A percentile compares a stretch with the other conserved stretches of the same genome.
These are phyloP conservation scores for Colletotrichum agaves DNA, from an alignment of 2,329 filamentous ascomycete genomes.

Conservation along the genomic window DNA sequence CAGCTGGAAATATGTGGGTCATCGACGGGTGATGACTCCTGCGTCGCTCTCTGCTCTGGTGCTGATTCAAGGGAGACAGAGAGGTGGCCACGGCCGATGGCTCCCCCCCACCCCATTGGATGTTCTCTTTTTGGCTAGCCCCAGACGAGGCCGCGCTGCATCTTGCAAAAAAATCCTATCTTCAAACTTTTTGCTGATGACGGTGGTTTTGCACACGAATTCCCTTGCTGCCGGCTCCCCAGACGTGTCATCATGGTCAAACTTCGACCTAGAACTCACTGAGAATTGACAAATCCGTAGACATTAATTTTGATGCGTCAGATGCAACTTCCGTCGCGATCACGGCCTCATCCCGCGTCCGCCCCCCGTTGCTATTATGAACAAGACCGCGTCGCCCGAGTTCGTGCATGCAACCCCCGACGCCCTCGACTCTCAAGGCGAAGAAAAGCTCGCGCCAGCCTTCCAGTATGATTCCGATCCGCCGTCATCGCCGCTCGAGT, in stretches of 20 bases:
- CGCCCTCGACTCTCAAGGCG: slow-evolving; percentile 41
- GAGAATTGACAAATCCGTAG: slow-evolving; percentile 60
- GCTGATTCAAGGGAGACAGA: slow-evolving; percentile 13
- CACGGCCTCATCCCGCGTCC: slow-evolving; percentile 54
- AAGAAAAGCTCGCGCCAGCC: slow-evolving; percentile 37
- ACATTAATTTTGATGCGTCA: slow-evolving; percentile 65
- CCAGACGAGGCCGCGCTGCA: slow-evolving; percentile 35
- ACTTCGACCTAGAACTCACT: slow-evolving; percentile 58
- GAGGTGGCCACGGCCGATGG: background rate
- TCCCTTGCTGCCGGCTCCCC: slow-evolving; percentile 57
- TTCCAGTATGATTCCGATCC: slow-evolving; percentile 27
- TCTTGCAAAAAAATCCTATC: slow-evolving; percentile 37
- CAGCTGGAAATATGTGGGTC: slow-evolving; percentile 6
- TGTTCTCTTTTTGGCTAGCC: slow-evolving; percentile 33
- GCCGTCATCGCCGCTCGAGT: slow-evolving; percentile 31
- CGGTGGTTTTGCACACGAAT: slow-evolving; percentile 54
- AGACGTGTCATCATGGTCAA: slow-evolving; percentile 65
- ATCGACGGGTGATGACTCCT: background rate
- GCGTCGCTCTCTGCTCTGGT: background rate
- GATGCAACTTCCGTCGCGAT: slow-evolving; percentile 69
- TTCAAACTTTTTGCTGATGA: slow-evolving; percentile 64
- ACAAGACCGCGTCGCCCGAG: slow-evolving; percentile 68
- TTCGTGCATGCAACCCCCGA: slow-evolving; percentile 49
- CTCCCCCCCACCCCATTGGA: too few relatives aligned
- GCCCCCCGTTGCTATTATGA: slow-evolving; percentile 63